A percentile compares a stretch with the other conserved stretches of the same genome.
Conservation (phyloP, 352 stramenopile species). For the Blastocystis sp. region DNA sequence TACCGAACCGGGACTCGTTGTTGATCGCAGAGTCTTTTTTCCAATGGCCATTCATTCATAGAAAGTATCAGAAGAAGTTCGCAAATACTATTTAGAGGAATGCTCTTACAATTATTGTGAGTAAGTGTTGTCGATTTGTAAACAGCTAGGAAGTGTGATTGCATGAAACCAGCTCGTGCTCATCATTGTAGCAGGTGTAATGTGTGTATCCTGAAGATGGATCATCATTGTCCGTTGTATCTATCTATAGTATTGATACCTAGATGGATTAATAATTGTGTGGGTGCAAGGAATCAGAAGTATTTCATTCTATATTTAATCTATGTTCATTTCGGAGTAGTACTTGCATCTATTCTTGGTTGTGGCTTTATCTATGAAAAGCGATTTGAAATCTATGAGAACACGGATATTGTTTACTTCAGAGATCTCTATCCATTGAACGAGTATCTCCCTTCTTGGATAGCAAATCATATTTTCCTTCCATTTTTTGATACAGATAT, state of each 20-base stretch:
- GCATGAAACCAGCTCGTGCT: constrained; percentile 38
- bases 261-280: constrained; percentile 62
- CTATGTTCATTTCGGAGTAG: constrained; percentile 53
- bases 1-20: constrained; percentile 38
- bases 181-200: constrained; percentile 57
- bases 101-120: background rate
- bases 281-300: constrained; percentile 58
- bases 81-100: background rate
- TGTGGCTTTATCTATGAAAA: background rate
- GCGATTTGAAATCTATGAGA: background rate
- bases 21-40: background rate
- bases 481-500: background rate
- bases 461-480: background rate
- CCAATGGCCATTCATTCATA: background rate
- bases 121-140: background rate
- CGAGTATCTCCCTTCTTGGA: background rate
- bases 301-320: constrained; percentile 54
- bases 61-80: background rate
- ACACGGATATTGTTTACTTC: background rate
- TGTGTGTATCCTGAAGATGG: constrained; percentile 59
- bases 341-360: constrained; percentile 23
- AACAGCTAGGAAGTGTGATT: constrained; percentile 48
- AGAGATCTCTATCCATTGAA: background rate
- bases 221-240: constrained; percentile 59
- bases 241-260: background rate